These are phyloP conservation scores for Yamadazyma dushanensis DNA, from an alignment of 1,139 yeast species.

Conservation along the genomic window DNA sequence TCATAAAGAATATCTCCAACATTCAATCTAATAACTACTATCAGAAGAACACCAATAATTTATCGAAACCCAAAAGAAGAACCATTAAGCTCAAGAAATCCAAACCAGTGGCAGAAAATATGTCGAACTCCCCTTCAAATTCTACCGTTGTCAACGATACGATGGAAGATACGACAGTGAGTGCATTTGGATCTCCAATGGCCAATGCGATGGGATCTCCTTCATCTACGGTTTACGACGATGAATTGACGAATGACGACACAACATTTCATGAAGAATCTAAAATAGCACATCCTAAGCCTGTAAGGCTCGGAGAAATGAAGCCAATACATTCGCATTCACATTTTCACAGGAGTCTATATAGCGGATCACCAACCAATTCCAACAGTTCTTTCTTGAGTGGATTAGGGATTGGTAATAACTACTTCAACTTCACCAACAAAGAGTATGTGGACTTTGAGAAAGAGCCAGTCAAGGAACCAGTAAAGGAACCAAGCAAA, in stretches of 20 bases:
- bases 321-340: conserved; percentile 20
- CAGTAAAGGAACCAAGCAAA: background rate
- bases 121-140: background rate
- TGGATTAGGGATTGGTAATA: conserved; percentile 41
- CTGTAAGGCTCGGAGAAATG: conserved; percentile 20
- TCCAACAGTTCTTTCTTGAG: conserved; percentile 21
- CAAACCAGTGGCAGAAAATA: background rate
- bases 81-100: conserved; percentile 35
- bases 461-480: conserved; percentile 7
- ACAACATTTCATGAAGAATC: conserved; percentile 14
- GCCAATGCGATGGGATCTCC: background rate
- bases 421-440: conserved; percentile 33
- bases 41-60: conserved; percentile 28
- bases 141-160: background rate
- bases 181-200: background rate
- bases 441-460: conserved; percentile 24
- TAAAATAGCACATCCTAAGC: conserved; percentile 27
- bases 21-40: conserved; percentile 48
- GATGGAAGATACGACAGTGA: background rate
- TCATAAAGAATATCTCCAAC: conserved; percentile 45
- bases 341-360: conserved; percentile 18
- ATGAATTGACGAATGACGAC: conserved; percentile 8
- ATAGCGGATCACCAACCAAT: conserved; percentile 16
- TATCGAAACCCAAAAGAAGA: conserved; percentile 49
- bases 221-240: background rate